These are phyloP conservation scores for Boletus tylopilopsis DNA, from an alignment of 768 basidiomycete species.

Conservation along the genomic window DNA sequence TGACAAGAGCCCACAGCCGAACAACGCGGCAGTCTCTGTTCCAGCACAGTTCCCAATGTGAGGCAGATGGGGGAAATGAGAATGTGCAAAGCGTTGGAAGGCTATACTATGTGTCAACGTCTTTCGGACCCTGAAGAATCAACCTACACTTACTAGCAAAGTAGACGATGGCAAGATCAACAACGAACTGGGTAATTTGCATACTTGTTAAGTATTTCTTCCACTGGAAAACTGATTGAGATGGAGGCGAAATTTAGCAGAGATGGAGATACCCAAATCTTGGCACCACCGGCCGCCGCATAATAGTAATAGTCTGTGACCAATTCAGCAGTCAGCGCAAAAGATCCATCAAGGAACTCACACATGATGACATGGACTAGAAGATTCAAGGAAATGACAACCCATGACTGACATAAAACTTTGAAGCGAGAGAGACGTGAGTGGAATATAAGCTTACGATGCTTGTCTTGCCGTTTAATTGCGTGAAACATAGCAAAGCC, in stretches of 20 bases:
- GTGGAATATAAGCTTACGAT: conserved; percentile 55
- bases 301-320: conserved; percentile 95
- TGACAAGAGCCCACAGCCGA: conserved; percentile 85
- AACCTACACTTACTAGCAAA: conserved; percentile 76
- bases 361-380: conserved; percentile 97
- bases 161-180: conserved; percentile 89
- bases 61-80: conserved; percentile 65
- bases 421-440: background rate
- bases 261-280: conserved; percentile 75
- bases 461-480: conserved; percentile 91
- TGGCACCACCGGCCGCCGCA: conserved; percentile 94
- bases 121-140: background rate
- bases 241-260: background rate
- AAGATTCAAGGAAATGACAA: conserved; percentile 88
- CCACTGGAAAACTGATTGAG: conserved; percentile 57
- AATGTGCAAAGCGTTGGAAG: conserved; percentile 76
- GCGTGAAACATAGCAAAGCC: conserved; percentile 89
- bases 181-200: conserved; percentile 95
- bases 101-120: conserved; percentile 34
- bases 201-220: conserved; percentile 96
- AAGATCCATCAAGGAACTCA: conserved; percentile 38
- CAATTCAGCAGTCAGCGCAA: background rate
- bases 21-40: conserved; percentile 79
- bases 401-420: conserved; percentile 74
- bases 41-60: conserved; percentile 81